Base-by-base conservation (phyloP, 345 rosid genomes). In the Populus deltoides region DNA sequence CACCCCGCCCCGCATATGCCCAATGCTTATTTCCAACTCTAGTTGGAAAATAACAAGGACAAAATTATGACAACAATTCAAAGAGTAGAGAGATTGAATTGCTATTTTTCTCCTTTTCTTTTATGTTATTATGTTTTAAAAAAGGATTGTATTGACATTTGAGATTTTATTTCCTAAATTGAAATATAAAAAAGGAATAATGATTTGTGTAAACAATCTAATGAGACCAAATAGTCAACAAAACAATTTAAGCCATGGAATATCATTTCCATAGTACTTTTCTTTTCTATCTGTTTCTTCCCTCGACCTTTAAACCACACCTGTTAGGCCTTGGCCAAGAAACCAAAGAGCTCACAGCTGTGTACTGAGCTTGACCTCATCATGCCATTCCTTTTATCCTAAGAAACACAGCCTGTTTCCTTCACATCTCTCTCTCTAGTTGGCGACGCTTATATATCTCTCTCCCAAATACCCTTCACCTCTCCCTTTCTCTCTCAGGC, bases 371-470 rank as follows among this genome's bases (percentile, higher is more conserved):
- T 27, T 36, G 76, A 15, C 59, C 76, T 1, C 29, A 83, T 55
- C 51, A 25, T 7, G 73, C 24, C 41, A 7, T 6, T 15, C n/a
- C 73, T 39, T 70, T 1, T 25, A n/a, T 55, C 55, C 22, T 11
- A 24, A 29, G 73, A 35, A 16, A 8, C 39, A 49, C 93, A 93
- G 98, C 77, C 93, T 91, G 97, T 90, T 57, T 82, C 51, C n/a
- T 38, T 38, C 17, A 9, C 1, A 22, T 35, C 35, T 41, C n/a
- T 39, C 57, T 35, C 67, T 71, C 2, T 12, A 41, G 33, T 41
- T 7, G 49, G 51, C 39, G 35, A 47, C 75, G 41, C 62, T 5
- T 71, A 29, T 69, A 70, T 70, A 69, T 68, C 31, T 8, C 8
- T 25, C 41, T 4, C 5, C 55, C 24, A 47, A 45, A 12, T 8